Evolutionary conservation across 176 grass and related monocot species (phyloP), one percentile per base, ranked within the genome.

Genomic region (Triticum aestivum): DNA sequence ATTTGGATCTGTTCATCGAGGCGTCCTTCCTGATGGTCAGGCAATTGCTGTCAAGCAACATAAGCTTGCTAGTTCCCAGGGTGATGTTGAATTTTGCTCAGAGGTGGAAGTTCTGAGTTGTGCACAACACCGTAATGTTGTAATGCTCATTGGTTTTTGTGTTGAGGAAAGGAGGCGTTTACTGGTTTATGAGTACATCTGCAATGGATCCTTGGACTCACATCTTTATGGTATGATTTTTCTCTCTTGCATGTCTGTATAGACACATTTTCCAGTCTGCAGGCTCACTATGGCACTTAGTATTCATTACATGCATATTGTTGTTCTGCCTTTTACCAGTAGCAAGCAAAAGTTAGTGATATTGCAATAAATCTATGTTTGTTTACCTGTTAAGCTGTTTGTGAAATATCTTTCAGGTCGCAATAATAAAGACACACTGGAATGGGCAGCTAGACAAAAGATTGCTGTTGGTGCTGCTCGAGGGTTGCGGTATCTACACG

Each of bases 101-200:
- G 97, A 99, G 82, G 97, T 99, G 52, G 97, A 99, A 89, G 97
- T 99, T 72, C 82, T 99, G 84, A 99, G 97, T 74, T 99, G 97
- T 69, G 97, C 97, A 77, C 97, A 99, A 68, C 97, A 99, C 81
- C 91, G 97, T 18, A 99, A 99, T 87, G 97, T 99, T 82, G 97
- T 99, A 35, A 99, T 99, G 97, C 67, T 99, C 75, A 99, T 99
- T 79, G 97, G 97, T 47, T 96, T 99, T 83, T 99, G 97, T 34
- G 94, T 99, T 4, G 97, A 99, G 91, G 97, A 99, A 51, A 99
- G 74, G 85, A 99, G 92, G 51, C 95, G 97, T 79, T 88, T 97
- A 90, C 86, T 99, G 23, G 97, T 99, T 85, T 99, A 99, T 44
- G 97, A 99, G 69, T 99, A 96, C 79, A 99, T 99, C 73, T 99